Conservation (phyloP, 306 rosid species). For the Casuarina glauca region DNA sequence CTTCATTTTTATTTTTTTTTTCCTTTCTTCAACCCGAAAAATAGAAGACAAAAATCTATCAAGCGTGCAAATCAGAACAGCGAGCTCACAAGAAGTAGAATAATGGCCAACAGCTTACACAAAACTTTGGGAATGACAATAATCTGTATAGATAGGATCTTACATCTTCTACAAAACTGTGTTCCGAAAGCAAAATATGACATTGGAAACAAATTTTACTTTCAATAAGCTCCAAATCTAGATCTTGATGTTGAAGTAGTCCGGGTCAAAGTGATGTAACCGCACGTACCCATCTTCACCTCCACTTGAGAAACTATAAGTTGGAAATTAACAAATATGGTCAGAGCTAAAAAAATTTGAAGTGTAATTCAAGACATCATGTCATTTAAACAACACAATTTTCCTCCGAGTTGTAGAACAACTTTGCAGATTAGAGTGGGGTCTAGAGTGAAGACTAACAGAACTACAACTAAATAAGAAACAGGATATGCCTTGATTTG, state of each 20-base stretch:
- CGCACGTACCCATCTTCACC: conserved; percentile 97
- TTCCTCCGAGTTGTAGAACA: too few species aligned
- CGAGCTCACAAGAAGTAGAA: neutral
- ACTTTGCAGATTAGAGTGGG: neutral
- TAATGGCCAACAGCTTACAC: neutral
- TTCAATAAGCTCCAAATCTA: conserved; percentile 34
- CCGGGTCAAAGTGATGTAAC: conserved; percentile 85
- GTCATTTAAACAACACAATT: neutral
- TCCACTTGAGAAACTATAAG: conserved; percentile 83
- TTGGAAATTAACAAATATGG: neutral
- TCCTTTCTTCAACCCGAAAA: too few species aligned
- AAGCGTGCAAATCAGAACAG: neutral
- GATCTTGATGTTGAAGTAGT: conserved; percentile 85
- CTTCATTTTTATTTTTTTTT: neutral
- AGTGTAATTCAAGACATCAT: neutral
- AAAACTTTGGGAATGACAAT: neutral
- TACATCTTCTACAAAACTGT: conserved; percentile 31
- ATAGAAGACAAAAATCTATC: neutral
- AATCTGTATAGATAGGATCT: neutral
- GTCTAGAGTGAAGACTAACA: neutral
- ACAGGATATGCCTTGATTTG: neutral
- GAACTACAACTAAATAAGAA: neutral
- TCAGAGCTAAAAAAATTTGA: neutral
- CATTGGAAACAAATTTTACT: conserved; percentile 5
- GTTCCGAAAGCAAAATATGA: conserved; percentile 9